A percentile compares a stretch with the other conserved stretches of the same genome.
phyloP scores from a whole-genome alignment of 140 eudicot species.

The Stevia rebaudiana region DNA sequence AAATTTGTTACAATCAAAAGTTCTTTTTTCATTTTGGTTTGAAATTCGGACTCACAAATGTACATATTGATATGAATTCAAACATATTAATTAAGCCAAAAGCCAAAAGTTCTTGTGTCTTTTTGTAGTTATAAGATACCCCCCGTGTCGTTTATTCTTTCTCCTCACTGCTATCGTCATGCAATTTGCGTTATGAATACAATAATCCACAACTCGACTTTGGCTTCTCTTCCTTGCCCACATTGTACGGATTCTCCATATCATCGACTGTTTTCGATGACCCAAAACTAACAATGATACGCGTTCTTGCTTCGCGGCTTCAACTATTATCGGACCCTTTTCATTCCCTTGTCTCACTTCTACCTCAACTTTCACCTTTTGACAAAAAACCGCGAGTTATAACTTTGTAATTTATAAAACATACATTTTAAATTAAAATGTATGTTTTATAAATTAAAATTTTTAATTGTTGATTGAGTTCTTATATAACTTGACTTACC shows the following conservation, averaged over 20 bases:
- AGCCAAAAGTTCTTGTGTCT: constrained; percentile 91
- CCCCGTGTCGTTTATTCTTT: constrained; percentile 67
- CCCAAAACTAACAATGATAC: constrained; percentile 65
- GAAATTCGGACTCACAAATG: no score
- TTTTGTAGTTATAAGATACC: constrained; percentile 75
- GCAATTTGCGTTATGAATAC: constrained; percentile 72
- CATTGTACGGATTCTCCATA: constrained; percentile 47
- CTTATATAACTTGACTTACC: constrained; percentile 33
- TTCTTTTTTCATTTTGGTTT: no score
- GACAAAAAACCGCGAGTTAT: not conserved
- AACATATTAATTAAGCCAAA: constrained; percentile 49
- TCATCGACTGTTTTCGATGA: constrained; percentile 44
- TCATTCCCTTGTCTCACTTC: constrained; percentile 59
- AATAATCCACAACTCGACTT: constrained; percentile 49
- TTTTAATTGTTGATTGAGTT: not conserved
- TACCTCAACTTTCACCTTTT: constrained; percentile 63
- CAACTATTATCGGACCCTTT: constrained; percentile 57
- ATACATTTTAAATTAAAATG: not conserved
- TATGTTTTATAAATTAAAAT: no score
- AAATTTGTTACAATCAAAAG: no score
- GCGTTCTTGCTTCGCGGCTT: constrained; percentile 47
- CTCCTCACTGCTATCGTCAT: constrained; percentile 83
- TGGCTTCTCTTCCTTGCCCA: constrained; percentile 46
- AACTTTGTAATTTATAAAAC: not conserved
- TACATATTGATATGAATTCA: not conserved